Conservation (phyloP, 176 grass and related monocot genomes). For the Aegilops speltoides region DNA sequence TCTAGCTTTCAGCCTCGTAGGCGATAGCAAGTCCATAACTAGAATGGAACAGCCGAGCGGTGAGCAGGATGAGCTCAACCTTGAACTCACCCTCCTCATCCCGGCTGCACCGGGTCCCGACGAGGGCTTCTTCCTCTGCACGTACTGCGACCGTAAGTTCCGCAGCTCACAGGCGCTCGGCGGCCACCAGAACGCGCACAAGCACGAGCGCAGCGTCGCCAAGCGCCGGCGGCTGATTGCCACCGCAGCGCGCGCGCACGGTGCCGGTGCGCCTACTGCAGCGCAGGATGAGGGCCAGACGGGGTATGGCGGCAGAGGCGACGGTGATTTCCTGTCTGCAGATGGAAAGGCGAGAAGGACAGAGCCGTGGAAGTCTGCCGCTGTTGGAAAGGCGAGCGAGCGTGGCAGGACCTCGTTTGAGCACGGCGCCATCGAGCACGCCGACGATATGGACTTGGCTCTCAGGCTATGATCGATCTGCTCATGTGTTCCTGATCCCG, state of each 20-base stretch:
- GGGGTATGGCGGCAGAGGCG: neutral
- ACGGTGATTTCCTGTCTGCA: too few relatives aligned
- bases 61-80: constrained; percentile 30
- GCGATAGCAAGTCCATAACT: neutral
- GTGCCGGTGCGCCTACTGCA: neutral
- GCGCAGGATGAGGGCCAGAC: neutral
- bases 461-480: constrained; percentile 46
- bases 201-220: constrained; percentile 75
- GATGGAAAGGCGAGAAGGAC: too few relatives aligned
- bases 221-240: constrained; percentile 50
- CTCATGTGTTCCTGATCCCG: neutral
- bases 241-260: constrained; percentile 18
- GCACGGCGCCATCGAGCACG: neutral
- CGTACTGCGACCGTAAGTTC: constrained; percentile 86
- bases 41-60: constrained; percentile 31
- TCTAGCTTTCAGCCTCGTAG: too few relatives aligned
- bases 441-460: constrained; percentile 43
- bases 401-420: neutral
- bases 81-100: constrained; percentile 44
- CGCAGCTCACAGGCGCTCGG: constrained; percentile 86
- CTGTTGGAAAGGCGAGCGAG: neutral
- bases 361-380: too few relatives aligned
- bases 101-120: neutral
- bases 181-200: constrained; percentile 96
- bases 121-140: constrained; percentile 71